phyloP scores from a whole-genome alignment of 345 rosid genomes.

The Camelina sativa region DNA sequence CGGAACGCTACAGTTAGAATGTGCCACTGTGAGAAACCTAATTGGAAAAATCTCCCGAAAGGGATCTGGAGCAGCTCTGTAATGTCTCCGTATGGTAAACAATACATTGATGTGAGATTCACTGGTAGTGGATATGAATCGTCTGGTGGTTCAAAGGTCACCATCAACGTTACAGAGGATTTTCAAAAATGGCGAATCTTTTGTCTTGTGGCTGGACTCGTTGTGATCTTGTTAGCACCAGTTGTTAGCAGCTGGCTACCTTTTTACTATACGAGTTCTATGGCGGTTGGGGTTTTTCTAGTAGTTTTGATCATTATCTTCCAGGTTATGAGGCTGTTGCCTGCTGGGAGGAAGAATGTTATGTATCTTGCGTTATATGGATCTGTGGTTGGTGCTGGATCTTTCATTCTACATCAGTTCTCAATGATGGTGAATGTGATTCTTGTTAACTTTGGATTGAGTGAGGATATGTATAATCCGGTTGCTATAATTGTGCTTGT shows the following conservation, averaged over 20 bases:
- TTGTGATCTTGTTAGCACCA: slow-evolving; percentile 71
- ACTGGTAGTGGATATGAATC: slow-evolving; percentile 43
- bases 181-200: slow-evolving; percentile 79
- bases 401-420: slow-evolving; percentile 79
- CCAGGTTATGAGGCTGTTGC: slow-evolving; percentile 88
- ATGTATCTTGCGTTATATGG: slow-evolving; percentile 71
- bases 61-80: slow-evolving; percentile 63
- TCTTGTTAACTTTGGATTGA: slow-evolving; percentile 80
- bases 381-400: slow-evolving; percentile 85
- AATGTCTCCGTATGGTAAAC: slow-evolving; percentile 78
- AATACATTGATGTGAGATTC: slow-evolving; percentile 77
- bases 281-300: slow-evolving; percentile 91
- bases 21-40: slow-evolving; percentile 72
- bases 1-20: slow-evolving; percentile 72
- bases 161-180: slow-evolving; percentile 68
- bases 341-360: slow-evolving; percentile 70
- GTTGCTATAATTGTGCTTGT: slow-evolving; percentile 69
- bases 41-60: slow-evolving; percentile 74
- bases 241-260: slow-evolving; percentile 91
- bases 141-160: slow-evolving; percentile 54
- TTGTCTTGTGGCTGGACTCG: slow-evolving; percentile 67
- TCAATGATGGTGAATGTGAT: slow-evolving; percentile 74
- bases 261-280: slow-evolving; percentile 88
- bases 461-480: slow-evolving; percentile 92
- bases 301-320: slow-evolving; percentile 75